phyloP scores from a whole-genome alignment of 2,329 filamentous ascomycete genomes.

The Tolypocladium sp. region DNA sequence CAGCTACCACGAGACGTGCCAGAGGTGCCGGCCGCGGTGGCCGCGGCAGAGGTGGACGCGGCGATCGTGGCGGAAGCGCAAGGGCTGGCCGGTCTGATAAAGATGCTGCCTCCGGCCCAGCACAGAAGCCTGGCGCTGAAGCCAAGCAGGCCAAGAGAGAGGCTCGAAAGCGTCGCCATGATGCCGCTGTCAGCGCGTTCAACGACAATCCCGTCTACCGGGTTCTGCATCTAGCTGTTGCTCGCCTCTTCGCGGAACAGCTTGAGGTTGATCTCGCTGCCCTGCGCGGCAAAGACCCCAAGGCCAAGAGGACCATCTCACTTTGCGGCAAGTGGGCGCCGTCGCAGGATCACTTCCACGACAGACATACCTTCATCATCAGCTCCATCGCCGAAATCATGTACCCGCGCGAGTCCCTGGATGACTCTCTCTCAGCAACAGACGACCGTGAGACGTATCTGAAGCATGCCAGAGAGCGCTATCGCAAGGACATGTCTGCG shows the following conservation, averaged over 20 bases:
- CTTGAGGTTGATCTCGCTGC: slow-evolving; percentile 35
- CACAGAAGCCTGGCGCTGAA: not conserved
- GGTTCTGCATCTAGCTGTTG: slow-evolving; percentile 40
- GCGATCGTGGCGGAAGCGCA: not conserved
- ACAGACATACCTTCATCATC: slow-evolving; percentile 47
- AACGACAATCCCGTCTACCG: slow-evolving; percentile 35
- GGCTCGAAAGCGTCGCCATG: slow-evolving; percentile 28
- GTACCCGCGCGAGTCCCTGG: slow-evolving; percentile 24
- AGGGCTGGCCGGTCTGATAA: not conserved
- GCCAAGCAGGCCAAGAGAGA: slow-evolving; percentile 3
- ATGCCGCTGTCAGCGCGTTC: slow-evolving; percentile 29
- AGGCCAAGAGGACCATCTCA: slow-evolving; percentile 35
- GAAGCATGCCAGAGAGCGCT: slow-evolving; percentile 42
- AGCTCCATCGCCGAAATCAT: slow-evolving; percentile 49
- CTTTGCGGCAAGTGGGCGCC: slow-evolving; percentile 55
- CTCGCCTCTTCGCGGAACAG: slow-evolving; percentile 48
- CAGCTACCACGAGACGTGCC: not conserved
- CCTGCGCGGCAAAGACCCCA: slow-evolving; percentile 27
- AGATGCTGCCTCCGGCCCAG: not conserved
- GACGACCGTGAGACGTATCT: slow-evolving; percentile 41
- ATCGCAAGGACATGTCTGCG: slow-evolving; percentile 40
- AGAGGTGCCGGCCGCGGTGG: not conserved
- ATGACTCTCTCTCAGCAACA: slow-evolving; percentile 20
- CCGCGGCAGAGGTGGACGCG: not conserved
- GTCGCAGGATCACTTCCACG: slow-evolving; percentile 43